Evolutionary conservation across 75 land plant genomes (phyloP).

Genomic region (Selaginella tamariscina): DNA sequence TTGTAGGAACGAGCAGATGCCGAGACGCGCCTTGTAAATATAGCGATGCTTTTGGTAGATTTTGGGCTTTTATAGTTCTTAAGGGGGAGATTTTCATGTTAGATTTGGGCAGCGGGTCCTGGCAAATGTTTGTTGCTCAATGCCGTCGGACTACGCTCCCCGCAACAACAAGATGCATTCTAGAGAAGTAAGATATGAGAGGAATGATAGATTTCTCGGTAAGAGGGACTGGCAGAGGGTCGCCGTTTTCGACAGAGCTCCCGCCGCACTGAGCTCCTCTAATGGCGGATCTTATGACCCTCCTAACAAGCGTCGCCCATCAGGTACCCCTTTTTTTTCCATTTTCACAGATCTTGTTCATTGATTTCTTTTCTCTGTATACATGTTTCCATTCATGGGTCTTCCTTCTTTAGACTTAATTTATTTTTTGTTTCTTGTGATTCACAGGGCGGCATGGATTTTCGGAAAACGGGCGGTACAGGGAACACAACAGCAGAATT

Average conservation of each 20-base stretch:
- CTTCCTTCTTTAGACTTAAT: neutral
- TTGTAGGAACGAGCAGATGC: too few relatives aligned
- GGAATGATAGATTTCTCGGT: constrained; percentile 21
- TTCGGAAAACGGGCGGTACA: constrained; percentile 21
- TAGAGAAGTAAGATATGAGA: constrained; percentile 24
- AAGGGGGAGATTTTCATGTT: neutral
- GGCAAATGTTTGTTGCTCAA: constrained; percentile 23
- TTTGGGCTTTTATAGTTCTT: neutral
- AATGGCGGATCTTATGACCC: constrained; percentile 23
- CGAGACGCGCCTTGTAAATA: too few relatives aligned
- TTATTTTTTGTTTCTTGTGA: neutral
- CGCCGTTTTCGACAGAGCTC: constrained; percentile 16
- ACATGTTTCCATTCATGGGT: neutral
- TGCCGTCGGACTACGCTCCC: constrained; percentile 25
- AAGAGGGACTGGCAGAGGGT: constrained; percentile 26
- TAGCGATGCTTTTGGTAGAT: too few relatives aligned
- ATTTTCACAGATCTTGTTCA: too few relatives aligned
- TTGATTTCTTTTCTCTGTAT: neutral
- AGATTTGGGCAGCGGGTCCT: constrained; percentile 14
- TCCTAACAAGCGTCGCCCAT: constrained; percentile 21
- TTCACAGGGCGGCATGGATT: constrained; percentile 16
- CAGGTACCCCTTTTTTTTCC: constrained; percentile 10
- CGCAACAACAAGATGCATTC: constrained; percentile 20
- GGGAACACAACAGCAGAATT: constrained; percentile 8
- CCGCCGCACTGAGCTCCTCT: constrained; percentile 8